These are phyloP conservation scores for Penicillium argentinense DNA, from an alignment of 495 filamentous ascomycete genomes.

Conservation along the genomic window DNA sequence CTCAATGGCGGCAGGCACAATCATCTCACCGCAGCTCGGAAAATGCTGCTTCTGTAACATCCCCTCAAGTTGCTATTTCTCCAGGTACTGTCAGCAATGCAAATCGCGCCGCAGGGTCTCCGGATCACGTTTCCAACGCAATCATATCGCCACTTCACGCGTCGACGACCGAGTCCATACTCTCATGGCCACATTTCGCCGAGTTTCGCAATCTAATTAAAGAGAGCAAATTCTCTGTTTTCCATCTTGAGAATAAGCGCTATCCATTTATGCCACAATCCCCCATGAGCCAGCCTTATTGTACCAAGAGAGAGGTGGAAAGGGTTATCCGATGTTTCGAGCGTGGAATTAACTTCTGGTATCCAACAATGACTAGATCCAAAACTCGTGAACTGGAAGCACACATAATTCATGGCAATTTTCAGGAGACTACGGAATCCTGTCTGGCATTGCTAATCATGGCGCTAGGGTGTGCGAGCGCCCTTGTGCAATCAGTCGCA, in stretches of 20 bases:
- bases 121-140: conserved; percentile 15
- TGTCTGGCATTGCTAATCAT: conserved; percentile 13
- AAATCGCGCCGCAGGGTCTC: background rate
- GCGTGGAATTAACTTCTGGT: conserved; percentile 18
- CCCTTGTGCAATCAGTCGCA: conserved; percentile 5
- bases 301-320: conserved; percentile 11
- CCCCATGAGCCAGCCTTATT: conserved; percentile 3
- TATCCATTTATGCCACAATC: background rate
- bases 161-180: conserved; percentile 18
- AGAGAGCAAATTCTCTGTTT: conserved; percentile 5
- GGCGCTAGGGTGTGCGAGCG: conserved; percentile 13
- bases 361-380: conserved; percentile 11
- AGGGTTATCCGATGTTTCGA: conserved; percentile 9
- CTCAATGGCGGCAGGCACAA: too few relatives aligned
- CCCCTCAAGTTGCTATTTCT: conserved; percentile 4
- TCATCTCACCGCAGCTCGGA: background rate
- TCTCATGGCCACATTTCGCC: conserved; percentile 14
- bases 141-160: conserved; percentile 13
- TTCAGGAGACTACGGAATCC: conserved; percentile 5
- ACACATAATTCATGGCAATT: background rate
- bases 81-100: conserved; percentile 2
- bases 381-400: background rate
- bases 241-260: conserved; percentile 8
- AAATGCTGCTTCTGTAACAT: background rate
- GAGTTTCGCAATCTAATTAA: conserved; percentile 8